Base-by-base conservation (phyloP, 305 asterid genomes). In the Fraxinus floribunda region DNA sequence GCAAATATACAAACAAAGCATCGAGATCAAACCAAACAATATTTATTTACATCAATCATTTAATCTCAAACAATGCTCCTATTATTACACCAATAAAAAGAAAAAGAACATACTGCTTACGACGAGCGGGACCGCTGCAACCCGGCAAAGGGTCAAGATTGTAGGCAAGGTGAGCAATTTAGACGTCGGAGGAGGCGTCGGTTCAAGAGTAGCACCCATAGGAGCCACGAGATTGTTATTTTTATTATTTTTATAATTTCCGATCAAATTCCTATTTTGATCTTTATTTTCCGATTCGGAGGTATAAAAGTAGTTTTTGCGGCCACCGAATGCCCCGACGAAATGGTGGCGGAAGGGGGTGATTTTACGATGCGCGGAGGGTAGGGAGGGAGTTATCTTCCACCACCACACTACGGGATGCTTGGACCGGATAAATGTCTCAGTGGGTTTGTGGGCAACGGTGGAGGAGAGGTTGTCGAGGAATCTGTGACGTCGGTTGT, bases 121-220 rank as follows among this genome's bases (percentile, higher is more conserved):
- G 71, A 95, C 91, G 60, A 95, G 81, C 30, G 99, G 98, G 24
- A 94, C 89, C 46, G 98, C 93, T 10, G 91, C 93, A 18, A 95
- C 97, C 41, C 99, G 99, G 78, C 95, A 97, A 76, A 94, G 87
- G 24, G 98, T 95, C 83, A 95, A 85, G 80, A 94, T 90, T 86
- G 98, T 95, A 10, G 99, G 99, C 92, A 95, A 88, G 1, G 98
- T 95, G 84, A 95, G 94, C 79, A 94, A 82, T 84, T 94, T 90
- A 36, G 86, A 5, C 57, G 87, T 79, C 30, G 80, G 81, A 32
- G 86, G 72, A 13, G 88, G 32, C n/a, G 89, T 79, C 46, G 83
- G 41, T 52, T 30, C 83, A 32, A 83, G 88, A 36, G 84, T 76
- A 83, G 90, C 89, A 44, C 90, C 95, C 97, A 92, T 86, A 79